Evolutionary conservation across 352 stramenopile genomes (phyloP), one percentile per base, ranked within the genome.

Genomic region (Globisporangium cylindrosporum): DNA sequence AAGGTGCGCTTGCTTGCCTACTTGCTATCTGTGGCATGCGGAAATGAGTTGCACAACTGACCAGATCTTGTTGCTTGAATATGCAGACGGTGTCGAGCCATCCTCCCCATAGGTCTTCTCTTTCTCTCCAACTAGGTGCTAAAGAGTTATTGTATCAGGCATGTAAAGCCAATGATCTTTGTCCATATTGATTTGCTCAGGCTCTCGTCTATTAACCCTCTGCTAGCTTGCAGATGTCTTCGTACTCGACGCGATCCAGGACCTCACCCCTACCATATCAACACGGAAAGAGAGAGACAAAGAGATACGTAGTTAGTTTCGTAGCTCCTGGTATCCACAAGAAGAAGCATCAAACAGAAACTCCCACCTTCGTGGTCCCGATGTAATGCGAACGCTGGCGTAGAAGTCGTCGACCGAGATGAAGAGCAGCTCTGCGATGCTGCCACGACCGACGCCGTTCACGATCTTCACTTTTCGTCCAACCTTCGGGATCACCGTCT

Each of bases 401-500:
- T 73, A 83, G 56, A 90, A 96, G 24, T 88, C 75, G 15, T 86
- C 77, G 5, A 94, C 77, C 20, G 77, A 79, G 56, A 95, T 94
- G 22, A 83, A 80, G n/a, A 94, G 66, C 32, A 96, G 66, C 66
- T 82, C 89, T 0, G 82, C 89, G 22, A 84, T 71, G 9, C 60
- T 67, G 1, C 87, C 87, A 41, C 86, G 77, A 5, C 86, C 84
- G 20, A 79, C 59, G 48, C 86, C 85, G 49, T 95, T 92, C 6
- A 97, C 84, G 68, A 95, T 82, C 70, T 88, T 90, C 6, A 97
- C 84, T 27, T 68, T 79, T 1, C 79, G 72, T 14, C 84, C 86
- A 34, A 78, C 77, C 64, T 90, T 87, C 3, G 86, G 88, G 65
- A 96, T 97, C 24, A 97, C 91, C 1, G 91, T 97, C 76, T 97